These are phyloP conservation scores for Xylariaceae sp. DNA, from an alignment of 2,329 filamentous ascomycete genomes.

Conservation along the genomic window DNA sequence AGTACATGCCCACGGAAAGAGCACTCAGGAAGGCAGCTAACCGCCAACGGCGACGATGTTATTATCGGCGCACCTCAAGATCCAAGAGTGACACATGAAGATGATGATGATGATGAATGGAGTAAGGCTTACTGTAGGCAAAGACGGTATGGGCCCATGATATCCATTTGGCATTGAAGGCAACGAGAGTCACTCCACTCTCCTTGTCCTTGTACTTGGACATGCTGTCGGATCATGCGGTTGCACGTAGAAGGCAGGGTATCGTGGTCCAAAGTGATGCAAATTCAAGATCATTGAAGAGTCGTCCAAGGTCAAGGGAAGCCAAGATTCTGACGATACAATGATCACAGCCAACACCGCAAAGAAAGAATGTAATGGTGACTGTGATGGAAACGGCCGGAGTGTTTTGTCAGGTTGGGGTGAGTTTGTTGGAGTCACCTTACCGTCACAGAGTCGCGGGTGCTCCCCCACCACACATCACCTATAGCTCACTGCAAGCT, in stretches of 20 bases:
- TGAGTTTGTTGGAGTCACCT: too few species aligned
- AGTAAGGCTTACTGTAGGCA: constrained; percentile 66
- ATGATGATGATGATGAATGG: too few species aligned
- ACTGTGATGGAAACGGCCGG: too few species aligned
- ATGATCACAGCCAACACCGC: background rate
- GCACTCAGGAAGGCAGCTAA: constrained; percentile 82
- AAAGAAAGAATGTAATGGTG: too few species aligned
- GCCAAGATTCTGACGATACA: background rate
- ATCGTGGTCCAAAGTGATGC: background rate
- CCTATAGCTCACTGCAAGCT: too few species aligned
- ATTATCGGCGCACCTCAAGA: background rate
- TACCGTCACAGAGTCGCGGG: too few species aligned
- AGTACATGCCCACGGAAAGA: constrained; percentile 71
- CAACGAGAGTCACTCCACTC: constrained; percentile 51
- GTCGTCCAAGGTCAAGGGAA: background rate
- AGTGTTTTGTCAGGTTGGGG: too few species aligned
- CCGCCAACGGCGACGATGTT: background rate
- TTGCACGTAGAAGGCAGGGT: constrained; percentile 6
- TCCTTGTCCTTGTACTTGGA: constrained; percentile 62
- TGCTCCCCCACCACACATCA: too few species aligned
- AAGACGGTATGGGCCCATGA: constrained; percentile 81
- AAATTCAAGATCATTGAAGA: background rate
- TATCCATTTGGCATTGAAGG: constrained; percentile 84
- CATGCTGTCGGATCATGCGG: constrained; percentile 14
- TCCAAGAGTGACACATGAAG: background rate